Conservation (phyloP, 1,284 basidiomycete genomes). For the Puccinia novopanici region DNA sequence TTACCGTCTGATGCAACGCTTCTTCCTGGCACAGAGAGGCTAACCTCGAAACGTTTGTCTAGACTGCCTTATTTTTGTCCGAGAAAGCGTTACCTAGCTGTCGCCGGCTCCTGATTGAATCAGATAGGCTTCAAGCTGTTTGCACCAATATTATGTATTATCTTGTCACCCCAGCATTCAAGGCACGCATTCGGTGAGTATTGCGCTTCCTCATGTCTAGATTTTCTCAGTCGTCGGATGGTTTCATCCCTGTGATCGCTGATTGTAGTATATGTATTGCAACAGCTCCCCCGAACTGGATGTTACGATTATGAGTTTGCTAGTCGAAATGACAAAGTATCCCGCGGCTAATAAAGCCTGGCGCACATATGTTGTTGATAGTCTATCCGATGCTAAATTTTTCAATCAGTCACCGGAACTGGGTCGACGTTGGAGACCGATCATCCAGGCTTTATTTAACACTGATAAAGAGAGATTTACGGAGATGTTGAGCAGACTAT, state of each 20-base stretch:
- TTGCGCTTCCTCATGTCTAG: neutral
- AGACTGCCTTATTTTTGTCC: constrained; percentile 76
- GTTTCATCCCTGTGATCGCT: no score
- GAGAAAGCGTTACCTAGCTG: constrained; percentile 72
- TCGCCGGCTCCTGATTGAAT: constrained; percentile 77
- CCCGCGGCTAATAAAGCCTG: constrained; percentile 80
- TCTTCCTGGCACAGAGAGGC: neutral
- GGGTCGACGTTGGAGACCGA: constrained; percentile 72
- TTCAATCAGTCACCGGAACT: constrained; percentile 72
- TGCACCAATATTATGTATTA: constrained; percentile 84
- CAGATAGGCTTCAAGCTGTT: constrained; percentile 75
- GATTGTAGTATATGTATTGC: constrained; percentile 14
- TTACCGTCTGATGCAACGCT: neutral
- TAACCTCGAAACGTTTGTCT: neutral
- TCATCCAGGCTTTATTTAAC: constrained; percentile 78
- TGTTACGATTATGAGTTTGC: constrained; percentile 67
- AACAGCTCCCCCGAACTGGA: constrained; percentile 60
- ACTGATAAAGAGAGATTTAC: constrained; percentile 81
- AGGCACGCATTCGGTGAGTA: constrained; percentile 69
- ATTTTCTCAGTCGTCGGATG: constrained; percentile 28
- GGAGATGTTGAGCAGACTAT: constrained; percentile 78
- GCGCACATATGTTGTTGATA: constrained; percentile 76
- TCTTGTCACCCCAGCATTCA: constrained; percentile 77
- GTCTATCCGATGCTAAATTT: constrained; percentile 80
- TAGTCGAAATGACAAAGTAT: constrained; percentile 76